A percentile compares a stretch with the other conserved stretches of the same genome.
These are phyloP conservation scores for Samsoniella hepiali DNA, from an alignment of 2,329 filamentous ascomycete species.

Conservation along the genomic window DNA sequence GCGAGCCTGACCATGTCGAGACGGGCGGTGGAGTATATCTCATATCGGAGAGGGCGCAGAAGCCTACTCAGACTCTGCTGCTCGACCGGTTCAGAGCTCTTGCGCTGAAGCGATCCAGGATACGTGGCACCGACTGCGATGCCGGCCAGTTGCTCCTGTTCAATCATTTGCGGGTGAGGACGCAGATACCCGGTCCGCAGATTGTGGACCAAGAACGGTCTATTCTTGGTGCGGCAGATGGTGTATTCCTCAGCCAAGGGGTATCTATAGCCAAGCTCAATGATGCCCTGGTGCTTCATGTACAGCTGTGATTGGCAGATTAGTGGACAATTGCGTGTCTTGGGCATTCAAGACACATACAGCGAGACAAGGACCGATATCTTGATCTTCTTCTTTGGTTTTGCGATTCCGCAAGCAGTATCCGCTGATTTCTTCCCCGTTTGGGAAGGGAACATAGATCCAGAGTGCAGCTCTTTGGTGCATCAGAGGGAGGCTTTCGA, in stretches of 20 bases:
- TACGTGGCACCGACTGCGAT: background rate
- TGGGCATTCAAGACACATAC: background rate
- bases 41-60: background rate
- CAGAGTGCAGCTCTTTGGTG: constrained; percentile 6
- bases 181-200: background rate
- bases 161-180: constrained; percentile 1
- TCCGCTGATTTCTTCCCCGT: background rate
- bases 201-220: constrained; percentile 5
- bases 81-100: background rate
- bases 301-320: background rate
- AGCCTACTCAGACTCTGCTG: background rate
- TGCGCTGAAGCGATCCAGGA: background rate
- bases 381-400: background rate
- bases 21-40: constrained; percentile 4
- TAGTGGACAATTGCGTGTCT: background rate
- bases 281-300: constrained; percentile 9
- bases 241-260: constrained; percentile 1
- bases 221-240: background rate
- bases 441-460: constrained; percentile 10
- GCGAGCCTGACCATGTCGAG: constrained; percentile 2
- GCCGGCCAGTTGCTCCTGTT: constrained; percentile 5
- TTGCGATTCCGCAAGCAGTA: constrained; percentile 6
- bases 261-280: constrained; percentile 10
- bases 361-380: constrained; percentile 5
- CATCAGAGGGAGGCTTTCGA: constrained; percentile 1